These are phyloP conservation scores for Lactarius trivialis DNA, from an alignment of 768 basidiomycete species.

Conservation along the genomic window DNA sequence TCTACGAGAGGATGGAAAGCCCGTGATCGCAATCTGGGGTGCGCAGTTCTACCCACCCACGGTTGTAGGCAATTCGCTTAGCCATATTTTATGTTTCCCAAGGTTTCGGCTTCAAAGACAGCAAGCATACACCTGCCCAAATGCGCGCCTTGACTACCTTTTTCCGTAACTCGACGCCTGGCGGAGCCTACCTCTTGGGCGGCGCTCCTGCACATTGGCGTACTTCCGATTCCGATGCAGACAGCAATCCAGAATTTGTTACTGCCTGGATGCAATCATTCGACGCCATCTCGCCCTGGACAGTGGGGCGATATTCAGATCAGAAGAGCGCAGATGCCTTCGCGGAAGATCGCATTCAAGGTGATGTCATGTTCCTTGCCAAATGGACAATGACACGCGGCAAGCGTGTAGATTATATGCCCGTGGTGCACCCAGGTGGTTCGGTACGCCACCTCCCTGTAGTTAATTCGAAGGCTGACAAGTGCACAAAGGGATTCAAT, in stretches of 20 bases:
- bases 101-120: constrained; percentile 65
- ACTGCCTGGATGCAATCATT: constrained; percentile 71
- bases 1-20: constrained; percentile 58
- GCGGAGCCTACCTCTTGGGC: constrained; percentile 68
- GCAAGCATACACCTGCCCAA: constrained; percentile 54
- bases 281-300: constrained; percentile 80
- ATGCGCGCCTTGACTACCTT: constrained; percentile 49
- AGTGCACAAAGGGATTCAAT: constrained; percentile 52
- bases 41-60: neutral
- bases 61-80: neutral
- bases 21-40: constrained; percentile 76
- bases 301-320: constrained; percentile 60
- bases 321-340: constrained; percentile 59
- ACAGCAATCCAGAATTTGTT: constrained; percentile 57
- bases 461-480: constrained; percentile 2
- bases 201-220: constrained; percentile 74
- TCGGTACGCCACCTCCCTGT: constrained; percentile 51
- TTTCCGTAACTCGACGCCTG: constrained; percentile 57
- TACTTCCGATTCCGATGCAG: constrained; percentile 60
- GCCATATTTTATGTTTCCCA: neutral
- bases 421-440: constrained; percentile 74
- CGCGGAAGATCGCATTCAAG: constrained; percentile 53
- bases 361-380: constrained; percentile 55
- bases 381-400: constrained; percentile 29
- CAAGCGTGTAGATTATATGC: constrained; percentile 71